Conservation (phyloP, 441 rosid species). For the Kokia cookei region DNA sequence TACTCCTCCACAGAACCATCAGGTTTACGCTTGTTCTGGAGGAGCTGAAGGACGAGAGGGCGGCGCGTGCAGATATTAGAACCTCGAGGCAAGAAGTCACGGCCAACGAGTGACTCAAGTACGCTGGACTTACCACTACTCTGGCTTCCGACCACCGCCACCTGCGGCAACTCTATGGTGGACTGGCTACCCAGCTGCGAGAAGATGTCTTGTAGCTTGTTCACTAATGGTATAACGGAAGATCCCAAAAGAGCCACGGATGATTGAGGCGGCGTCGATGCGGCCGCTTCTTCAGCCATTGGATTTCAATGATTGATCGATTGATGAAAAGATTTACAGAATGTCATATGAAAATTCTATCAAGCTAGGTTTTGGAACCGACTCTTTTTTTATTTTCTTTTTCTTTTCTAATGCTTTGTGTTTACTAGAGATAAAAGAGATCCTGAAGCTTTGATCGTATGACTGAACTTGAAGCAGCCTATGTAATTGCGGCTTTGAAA, state of each 20-base stretch:
- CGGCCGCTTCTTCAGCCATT: slow-evolving; percentile 10
- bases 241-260: slow-evolving; percentile 51
- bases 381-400: neutral
- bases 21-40: slow-evolving; percentile 53
- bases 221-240: slow-evolving; percentile 87
- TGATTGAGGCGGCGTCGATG: slow-evolving; percentile 8
- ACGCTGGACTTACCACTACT: slow-evolving; percentile 80
- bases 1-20: slow-evolving; percentile 62
- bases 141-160: slow-evolving; percentile 73
- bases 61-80: slow-evolving; percentile 71
- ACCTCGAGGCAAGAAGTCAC: slow-evolving; percentile 74
- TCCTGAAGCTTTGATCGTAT: neutral
- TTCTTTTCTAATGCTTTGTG: neutral
- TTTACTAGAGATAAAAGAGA: neutral
- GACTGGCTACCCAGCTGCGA: slow-evolving; percentile 80
- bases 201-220: slow-evolving; percentile 91
- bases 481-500: too few relatives aligned
- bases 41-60: slow-evolving; percentile 70
- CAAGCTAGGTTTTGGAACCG: slow-evolving; percentile 1
- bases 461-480: too few relatives aligned
- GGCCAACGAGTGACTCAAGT: slow-evolving; percentile 72
- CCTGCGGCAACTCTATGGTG: slow-evolving; percentile 72
- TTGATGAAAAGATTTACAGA: neutral
- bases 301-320: neutral
- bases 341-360: neutral